Evolutionary conservation across 139 green algal genomes (phyloP), one percentile per base, ranked within the genome.

Genomic region (Ettlia oleoabundans): DNA sequence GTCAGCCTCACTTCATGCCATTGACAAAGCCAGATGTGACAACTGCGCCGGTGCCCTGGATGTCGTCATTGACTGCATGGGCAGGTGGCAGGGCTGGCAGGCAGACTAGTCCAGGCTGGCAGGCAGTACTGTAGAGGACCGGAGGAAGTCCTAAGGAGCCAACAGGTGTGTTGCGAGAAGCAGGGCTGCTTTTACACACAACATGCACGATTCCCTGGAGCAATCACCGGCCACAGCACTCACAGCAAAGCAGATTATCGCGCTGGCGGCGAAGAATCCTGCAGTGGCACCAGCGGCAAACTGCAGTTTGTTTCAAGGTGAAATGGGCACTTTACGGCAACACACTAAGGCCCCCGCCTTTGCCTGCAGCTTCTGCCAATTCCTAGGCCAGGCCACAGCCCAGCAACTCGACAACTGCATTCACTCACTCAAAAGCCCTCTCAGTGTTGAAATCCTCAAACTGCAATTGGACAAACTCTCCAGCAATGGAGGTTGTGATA

Each of bases 381-480:
- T n/a, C n/a, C n/a, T n/a, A n/a, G n/a, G n/a, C n/a, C n/a, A n/a
- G n/a, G 47, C 47, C 15, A 24, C 47, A 58, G 10, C 15, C 47
- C 47, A 15, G 47, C 13, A 58, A 24, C 47, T 24, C 15, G 47
- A 58, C 47, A 58, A 58, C 47, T 15, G 58, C 58, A 74, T 18
- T 40, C 32, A 30, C n/a, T 71, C 64, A 43, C 9, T 47, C 66
- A 26, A 40, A 76, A 18, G 30, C 35, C n/a, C 18, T 41, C 53
- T 52, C 52, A 13, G 66, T 84, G 24, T 53, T 41, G 47, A 99
- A 98, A 82, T 99, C 96, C 87, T 99, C 95, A 89, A 97, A 99
- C 92, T 99, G 94, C 43, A 21, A 10, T 3, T 9, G 53, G 9
- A 2, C 41, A 63, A 42, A 41, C 26, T 15, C 47, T 10, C 47